Percentiles rank a stretch among this genome's conserved stretches.
These are phyloP conservation scores for Selaginella moellendorffii DNA, from an alignment of 75 land plant species.

Conservation along the genomic window DNA sequence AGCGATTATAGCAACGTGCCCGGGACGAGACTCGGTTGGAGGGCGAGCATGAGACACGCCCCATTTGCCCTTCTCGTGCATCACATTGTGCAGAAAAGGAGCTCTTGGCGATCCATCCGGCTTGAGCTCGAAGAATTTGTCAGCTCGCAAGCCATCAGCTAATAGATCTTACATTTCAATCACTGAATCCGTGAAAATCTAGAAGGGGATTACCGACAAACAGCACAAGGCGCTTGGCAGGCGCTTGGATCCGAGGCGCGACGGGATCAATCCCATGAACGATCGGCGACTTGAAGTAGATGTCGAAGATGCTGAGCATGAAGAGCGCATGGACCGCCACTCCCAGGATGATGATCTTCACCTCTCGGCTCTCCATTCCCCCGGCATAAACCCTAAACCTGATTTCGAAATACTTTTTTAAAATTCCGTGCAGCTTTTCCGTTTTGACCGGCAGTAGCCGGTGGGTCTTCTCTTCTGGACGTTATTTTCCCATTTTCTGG, in stretches of 20 bases:
- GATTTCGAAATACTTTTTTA: no score
- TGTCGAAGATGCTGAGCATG: slow-evolving; percentile 98
- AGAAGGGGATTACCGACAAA: slow-evolving; percentile 41
- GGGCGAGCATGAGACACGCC: slow-evolving; percentile 97
- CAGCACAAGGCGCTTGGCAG: slow-evolving; percentile 88
- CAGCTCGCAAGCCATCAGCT: slow-evolving; percentile 97
- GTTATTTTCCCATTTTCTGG: no score
- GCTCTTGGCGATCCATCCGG: slow-evolving; percentile 53
- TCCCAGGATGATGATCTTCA: slow-evolving; percentile 61
- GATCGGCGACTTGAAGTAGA: slow-evolving; percentile 94
- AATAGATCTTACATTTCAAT: slow-evolving; percentile 11
- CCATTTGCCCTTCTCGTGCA: slow-evolving; percentile 71
- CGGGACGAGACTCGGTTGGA: slow-evolving; percentile 97
- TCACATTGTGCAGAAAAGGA: slow-evolving; percentile 64
- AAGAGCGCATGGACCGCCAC: slow-evolving; percentile 70
- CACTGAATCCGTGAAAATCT: slow-evolving; percentile 11
- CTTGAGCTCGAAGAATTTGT: slow-evolving; percentile 87
- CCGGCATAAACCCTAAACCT: background rate
- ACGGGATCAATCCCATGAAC: slow-evolving; percentile 93
- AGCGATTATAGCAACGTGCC: slow-evolving; percentile 92
- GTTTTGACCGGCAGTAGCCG: no score
- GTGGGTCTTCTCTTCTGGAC: no score
- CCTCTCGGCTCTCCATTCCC: slow-evolving; percentile 34
- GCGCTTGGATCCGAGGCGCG: slow-evolving; percentile 44
- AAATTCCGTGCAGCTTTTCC: no score